Conservation (phyloP, 1,139 yeast genomes). For the Starmera stellimalicola region DNA sequence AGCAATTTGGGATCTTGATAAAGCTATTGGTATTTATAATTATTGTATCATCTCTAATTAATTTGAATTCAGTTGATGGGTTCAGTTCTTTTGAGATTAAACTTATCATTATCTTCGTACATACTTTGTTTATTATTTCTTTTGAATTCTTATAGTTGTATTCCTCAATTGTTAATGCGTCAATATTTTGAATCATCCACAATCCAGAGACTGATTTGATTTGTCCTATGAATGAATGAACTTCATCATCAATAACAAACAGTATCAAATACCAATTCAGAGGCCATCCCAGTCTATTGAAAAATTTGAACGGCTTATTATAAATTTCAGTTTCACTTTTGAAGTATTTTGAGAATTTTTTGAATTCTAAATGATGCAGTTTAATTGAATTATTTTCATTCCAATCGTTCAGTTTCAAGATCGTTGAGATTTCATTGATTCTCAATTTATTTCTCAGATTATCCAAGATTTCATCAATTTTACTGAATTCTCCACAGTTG, state of each 20-base stretch:
- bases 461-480: slow-evolving; percentile 19
- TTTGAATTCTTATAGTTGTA: slow-evolving; percentile 41
- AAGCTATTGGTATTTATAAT: slow-evolving; percentile 13
- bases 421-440: slow-evolving; percentile 43
- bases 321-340: slow-evolving; percentile 4
- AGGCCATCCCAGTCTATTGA: slow-evolving; percentile 63
- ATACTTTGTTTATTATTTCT: slow-evolving; percentile 39
- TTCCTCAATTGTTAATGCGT: slow-evolving; percentile 21
- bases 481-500: slow-evolving; percentile 20
- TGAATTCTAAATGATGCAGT: slow-evolving; percentile 24
- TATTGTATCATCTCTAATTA: slow-evolving; percentile 7
- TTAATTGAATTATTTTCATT: slow-evolving; percentile 45
- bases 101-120: slow-evolving; percentile 54
- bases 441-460: slow-evolving; percentile 37
- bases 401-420: slow-evolving; percentile 61
- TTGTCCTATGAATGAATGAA: slow-evolving; percentile 58
- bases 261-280: slow-evolving; percentile 58
- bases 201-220: slow-evolving; percentile 50
- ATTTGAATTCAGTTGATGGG: slow-evolving; percentile 8
- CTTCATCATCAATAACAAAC: slow-evolving; percentile 36
- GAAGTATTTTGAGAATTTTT: slow-evolving; percentile 12
- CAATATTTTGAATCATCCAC: slow-evolving; percentile 41
- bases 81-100: slow-evolving; percentile 54
- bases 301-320: slow-evolving; percentile 34
- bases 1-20: slow-evolving; percentile 15